Percentiles rank a stretch among this genome's conserved stretches.
Evolutionary conservation across 352 stramenopile genomes (phyloP).

Genomic region (Phytophthora podocarpi): DNA sequence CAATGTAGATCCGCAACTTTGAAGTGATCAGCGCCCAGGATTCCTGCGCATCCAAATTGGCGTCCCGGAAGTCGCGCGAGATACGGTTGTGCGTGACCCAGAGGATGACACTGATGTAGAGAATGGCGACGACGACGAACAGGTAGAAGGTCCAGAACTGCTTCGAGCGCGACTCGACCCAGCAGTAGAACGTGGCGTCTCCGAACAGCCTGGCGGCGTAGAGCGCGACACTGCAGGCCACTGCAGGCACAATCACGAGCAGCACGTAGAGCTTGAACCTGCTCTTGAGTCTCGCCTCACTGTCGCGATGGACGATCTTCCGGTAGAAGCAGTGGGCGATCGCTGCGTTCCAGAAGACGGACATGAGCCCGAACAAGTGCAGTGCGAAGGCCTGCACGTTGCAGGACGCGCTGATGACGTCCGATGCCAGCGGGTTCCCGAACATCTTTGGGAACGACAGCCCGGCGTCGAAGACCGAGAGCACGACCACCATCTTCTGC

Average conservation of each 20-base stretch:
- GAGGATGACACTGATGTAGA: conserved; percentile 74
- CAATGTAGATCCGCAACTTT: conserved; percentile 75
- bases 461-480: conserved; percentile 64
- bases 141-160: conserved; percentile 70
- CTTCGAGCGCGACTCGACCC: conserved; percentile 51
- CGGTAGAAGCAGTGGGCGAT: conserved; percentile 78
- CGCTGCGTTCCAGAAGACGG: conserved; percentile 71
- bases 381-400: conserved; percentile 62
- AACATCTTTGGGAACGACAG: conserved; percentile 64
- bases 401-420: conserved; percentile 28
- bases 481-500: conserved; percentile 76
- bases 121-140: conserved; percentile 62
- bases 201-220: conserved; percentile 43
- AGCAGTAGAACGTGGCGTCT: conserved; percentile 81
- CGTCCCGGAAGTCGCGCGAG: conserved; percentile 42
- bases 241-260: conserved; percentile 48
- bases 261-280: conserved; percentile 67
- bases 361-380: conserved; percentile 59
- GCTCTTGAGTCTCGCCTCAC: conserved; percentile 60
- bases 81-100: conserved; percentile 69
- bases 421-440: conserved; percentile 31
- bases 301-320: conserved; percentile 71
- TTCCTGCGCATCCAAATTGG: conserved; percentile 69
- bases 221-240: conserved; percentile 41
- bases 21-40: conserved; percentile 64